Evolutionary conservation across 306 rosid species (phyloP).

Genomic region (Urtica urens): DNA sequence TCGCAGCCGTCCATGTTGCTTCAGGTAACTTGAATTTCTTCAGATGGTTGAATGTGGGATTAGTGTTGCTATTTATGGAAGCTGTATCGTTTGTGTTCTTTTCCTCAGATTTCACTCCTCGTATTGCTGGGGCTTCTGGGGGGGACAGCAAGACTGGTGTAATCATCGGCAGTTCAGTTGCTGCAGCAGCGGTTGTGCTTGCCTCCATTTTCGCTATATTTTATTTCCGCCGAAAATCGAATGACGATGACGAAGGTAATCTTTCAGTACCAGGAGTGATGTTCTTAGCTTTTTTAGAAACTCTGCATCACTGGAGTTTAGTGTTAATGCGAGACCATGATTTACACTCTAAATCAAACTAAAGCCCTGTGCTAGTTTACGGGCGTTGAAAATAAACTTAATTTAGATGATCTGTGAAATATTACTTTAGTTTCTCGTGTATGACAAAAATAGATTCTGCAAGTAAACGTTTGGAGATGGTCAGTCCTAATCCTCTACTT

Average conservation of each 20-base stretch:
- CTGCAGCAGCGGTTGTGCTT: slow-evolving; percentile 8
- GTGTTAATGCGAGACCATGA: too few relatives aligned
- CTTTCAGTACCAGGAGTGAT: background rate
- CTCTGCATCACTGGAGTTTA: too few relatives aligned
- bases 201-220: background rate
- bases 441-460: too few relatives aligned
- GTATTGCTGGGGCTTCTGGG: slow-evolving; percentile 2
- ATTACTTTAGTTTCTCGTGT: too few relatives aligned
- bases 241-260: slow-evolving; percentile 15
- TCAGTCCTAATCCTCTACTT: too few relatives aligned
- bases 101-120: slow-evolving; percentile 14
- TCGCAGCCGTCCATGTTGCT: slow-evolving; percentile 14
- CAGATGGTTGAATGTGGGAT: background rate
- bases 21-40: slow-evolving; percentile 12
- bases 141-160: slow-evolving; percentile 10
- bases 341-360: too few relatives aligned
- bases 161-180: slow-evolving; percentile 12
- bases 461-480: too few relatives aligned
- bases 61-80: background rate
- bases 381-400: too few relatives aligned
- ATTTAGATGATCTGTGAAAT: too few relatives aligned
- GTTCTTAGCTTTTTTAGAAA: background rate
- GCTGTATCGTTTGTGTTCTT: background rate
- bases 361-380: too few relatives aligned
- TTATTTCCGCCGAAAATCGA: slow-evolving; percentile 6